These are phyloP conservation scores for Aphanomyces cochlioides DNA, from an alignment of 352 stramenopile species.

Conservation along the genomic window DNA sequence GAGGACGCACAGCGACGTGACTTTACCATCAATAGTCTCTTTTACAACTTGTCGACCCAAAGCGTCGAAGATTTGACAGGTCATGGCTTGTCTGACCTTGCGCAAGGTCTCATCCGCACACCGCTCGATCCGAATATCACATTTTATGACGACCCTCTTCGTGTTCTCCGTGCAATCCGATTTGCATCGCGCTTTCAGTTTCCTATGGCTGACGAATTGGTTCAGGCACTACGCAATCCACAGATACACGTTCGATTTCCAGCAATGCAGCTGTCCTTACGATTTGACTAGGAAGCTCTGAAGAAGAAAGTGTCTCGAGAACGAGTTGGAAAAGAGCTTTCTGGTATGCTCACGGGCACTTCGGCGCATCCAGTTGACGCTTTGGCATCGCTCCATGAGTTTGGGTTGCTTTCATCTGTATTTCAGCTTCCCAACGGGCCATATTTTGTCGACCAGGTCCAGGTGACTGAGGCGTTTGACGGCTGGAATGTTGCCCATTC, in stretches of 20 bases:
- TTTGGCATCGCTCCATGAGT: conserved; percentile 50
- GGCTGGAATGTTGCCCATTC: not conserved
- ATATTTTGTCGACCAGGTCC: not conserved
- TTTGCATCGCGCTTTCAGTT: conserved; percentile 96
- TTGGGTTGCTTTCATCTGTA: conserved; percentile 47
- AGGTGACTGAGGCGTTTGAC: not conserved
- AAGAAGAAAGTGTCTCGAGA: conserved; percentile 74
- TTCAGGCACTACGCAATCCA: conserved; percentile 52
- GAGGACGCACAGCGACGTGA: conserved; percentile 90
- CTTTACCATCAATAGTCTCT: conserved; percentile 99
- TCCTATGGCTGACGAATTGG: conserved; percentile 78
- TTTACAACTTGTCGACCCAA: conserved; percentile 96
- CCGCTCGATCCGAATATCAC: conserved; percentile 92
- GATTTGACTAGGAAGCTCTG: conserved; percentile 40
- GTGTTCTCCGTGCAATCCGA: conserved; percentile 92
- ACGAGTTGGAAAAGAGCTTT: conserved; percentile 73
- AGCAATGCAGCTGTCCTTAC: not conserved
- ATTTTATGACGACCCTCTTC: conserved; percentile 96
- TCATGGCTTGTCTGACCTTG: conserved; percentile 90
- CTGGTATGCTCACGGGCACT: conserved; percentile 55
- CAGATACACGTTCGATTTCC: conserved; percentile 41
- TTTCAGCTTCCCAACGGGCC: conserved; percentile 35
- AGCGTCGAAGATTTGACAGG: conserved; percentile 95
- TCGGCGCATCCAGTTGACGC: conserved; percentile 61
- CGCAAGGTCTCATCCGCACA: conserved; percentile 87